A percentile compares a stretch with the other conserved stretches of the same genome.
phyloP scores from a whole-genome alignment of 495 filamentous ascomycete species.

The Hypoxylon subgilvum region DNA sequence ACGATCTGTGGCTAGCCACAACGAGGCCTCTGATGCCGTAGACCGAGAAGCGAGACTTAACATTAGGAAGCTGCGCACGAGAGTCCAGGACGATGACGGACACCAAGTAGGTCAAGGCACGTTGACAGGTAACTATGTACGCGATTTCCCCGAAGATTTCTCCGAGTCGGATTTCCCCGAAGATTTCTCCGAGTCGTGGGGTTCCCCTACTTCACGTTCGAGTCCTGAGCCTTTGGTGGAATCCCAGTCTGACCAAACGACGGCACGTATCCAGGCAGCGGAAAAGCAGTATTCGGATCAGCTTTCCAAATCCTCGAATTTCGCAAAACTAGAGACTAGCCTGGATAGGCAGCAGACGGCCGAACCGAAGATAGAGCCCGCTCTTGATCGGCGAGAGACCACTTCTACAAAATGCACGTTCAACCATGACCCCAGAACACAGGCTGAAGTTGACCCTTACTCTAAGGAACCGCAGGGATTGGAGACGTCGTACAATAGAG shows the following conservation, averaged over 20 bases:
- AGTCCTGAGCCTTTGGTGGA: neutral
- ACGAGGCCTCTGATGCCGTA: slow-evolving; percentile 18
- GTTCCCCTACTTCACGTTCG: slow-evolving; percentile 6
- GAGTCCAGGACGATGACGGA: neutral
- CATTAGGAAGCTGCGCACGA: slow-evolving; percentile 29
- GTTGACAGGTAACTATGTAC: slow-evolving; percentile 52
- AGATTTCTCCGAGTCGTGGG: slow-evolving; percentile 51
- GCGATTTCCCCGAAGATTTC: slow-evolving; percentile 56
- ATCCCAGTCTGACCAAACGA: slow-evolving; percentile 1
- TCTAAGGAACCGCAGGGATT: slow-evolving; percentile 46
- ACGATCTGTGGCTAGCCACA: slow-evolving; percentile 13
- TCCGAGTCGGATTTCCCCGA: slow-evolving; percentile 53
- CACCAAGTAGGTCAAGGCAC: slow-evolving; percentile 6
- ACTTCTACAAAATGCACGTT: slow-evolving; percentile 11
- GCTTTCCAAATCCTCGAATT: slow-evolving; percentile 31
- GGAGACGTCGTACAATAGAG: slow-evolving; percentile 45
- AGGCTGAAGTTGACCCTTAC: slow-evolving; percentile 43
- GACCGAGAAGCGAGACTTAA: slow-evolving; percentile 34
- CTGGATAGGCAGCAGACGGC: slow-evolving; percentile 39
- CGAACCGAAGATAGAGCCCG: slow-evolving; percentile 36
- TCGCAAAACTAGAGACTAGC: slow-evolving; percentile 43
- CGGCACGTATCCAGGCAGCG: slow-evolving; percentile 23
- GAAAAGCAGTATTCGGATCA: slow-evolving; percentile 34
- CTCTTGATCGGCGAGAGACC: slow-evolving; percentile 27
- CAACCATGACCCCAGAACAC: slow-evolving; percentile 13